A percentile compares a stretch with the other conserved stretches of the same genome.
phyloP scores from a whole-genome alignment of 202 grass and related monocot species.

The Panicum virgatum region DNA sequence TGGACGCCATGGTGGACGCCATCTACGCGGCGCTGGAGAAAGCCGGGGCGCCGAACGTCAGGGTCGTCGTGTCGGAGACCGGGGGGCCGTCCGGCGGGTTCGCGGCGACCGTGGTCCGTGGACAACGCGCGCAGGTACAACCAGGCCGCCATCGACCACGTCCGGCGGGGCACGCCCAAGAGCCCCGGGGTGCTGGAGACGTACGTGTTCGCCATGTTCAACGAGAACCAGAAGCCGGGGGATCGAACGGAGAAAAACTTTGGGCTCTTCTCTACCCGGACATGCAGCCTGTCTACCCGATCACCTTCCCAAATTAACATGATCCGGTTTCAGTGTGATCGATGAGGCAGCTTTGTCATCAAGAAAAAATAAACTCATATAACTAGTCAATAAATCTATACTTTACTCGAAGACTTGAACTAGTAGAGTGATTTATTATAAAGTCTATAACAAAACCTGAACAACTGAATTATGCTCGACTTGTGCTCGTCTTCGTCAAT shows the following conservation, averaged over 20 bases:
- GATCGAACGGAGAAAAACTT: conserved; percentile 32
- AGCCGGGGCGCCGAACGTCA: conserved; percentile 29
- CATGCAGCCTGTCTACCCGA: conserved; percentile 46
- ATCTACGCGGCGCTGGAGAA: conserved; percentile 50
- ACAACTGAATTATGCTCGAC: no score
- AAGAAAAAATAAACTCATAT: no score
- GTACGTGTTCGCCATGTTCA: conserved; percentile 77
- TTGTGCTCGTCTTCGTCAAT: no score
- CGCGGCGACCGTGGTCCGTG: conserved; percentile 19
- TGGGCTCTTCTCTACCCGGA: conserved; percentile 40
- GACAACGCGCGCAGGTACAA: conserved; percentile 46
- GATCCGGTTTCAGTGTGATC: no score
- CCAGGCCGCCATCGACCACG: conserved; percentile 44
- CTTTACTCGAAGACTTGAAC: no score
- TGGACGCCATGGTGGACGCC: conserved; percentile 61
- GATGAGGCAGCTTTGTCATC: no score
- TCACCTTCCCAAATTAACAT: conserved; percentile 42
- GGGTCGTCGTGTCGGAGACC: conserved; percentile 54
- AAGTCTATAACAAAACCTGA: no score
- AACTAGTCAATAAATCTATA: no score
- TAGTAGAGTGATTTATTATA: no score
- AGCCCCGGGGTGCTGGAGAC: conserved; percentile 37
- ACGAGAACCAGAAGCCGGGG: conserved; percentile 54
- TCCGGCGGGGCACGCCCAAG: conserved; percentile 40
- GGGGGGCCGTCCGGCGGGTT: conserved; percentile 63